Percentiles rank a stretch among this genome's conserved stretches.
These are phyloP conservation scores for Mucor indicus DNA, from an alignment of 371 early-diverging fungal species.

Conservation along the genomic window DNA sequence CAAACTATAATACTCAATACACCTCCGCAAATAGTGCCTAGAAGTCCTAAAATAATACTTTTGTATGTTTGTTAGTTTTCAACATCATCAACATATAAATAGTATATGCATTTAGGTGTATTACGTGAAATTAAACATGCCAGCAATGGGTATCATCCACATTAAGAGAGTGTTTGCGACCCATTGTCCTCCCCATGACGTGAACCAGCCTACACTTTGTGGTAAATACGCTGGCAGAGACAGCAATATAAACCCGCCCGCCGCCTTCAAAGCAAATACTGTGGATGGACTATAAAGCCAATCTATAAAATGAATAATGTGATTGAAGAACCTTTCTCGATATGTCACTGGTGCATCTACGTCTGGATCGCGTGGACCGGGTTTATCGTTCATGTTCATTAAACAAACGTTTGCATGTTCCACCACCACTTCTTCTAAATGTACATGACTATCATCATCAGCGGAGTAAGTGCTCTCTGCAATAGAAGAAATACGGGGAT, in stretches of 20 bases:
- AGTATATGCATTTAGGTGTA: no score
- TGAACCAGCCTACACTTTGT: constrained; percentile 29
- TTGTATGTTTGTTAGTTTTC: no score
- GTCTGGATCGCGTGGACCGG: constrained; percentile 31
- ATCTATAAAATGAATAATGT: constrained; percentile 6
- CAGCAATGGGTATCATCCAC: constrained; percentile 38
- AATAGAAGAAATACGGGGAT: no score
- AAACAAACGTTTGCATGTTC: background rate
- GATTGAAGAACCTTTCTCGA: constrained; percentile 17
- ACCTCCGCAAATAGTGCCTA: no score
- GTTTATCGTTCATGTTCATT: background rate
- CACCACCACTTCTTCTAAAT: background rate
- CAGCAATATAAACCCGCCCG: constrained; percentile 25
- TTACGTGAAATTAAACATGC: constrained; percentile 36
- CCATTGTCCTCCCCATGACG: constrained; percentile 43
- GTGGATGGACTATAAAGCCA: constrained; percentile 29
- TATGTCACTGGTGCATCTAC: constrained; percentile 28
- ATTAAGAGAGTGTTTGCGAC: constrained; percentile 32
- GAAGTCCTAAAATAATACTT: no score
- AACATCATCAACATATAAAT: no score
- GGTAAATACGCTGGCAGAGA: constrained; percentile 31
- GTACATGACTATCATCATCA: background rate
- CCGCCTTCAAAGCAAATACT: constrained; percentile 31
- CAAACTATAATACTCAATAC: no score
- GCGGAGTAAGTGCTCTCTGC: no score